Base-by-base conservation (phyloP, 2,329 filamentous ascomycete genomes). In the Chaetomiaceae sp. region DNA sequence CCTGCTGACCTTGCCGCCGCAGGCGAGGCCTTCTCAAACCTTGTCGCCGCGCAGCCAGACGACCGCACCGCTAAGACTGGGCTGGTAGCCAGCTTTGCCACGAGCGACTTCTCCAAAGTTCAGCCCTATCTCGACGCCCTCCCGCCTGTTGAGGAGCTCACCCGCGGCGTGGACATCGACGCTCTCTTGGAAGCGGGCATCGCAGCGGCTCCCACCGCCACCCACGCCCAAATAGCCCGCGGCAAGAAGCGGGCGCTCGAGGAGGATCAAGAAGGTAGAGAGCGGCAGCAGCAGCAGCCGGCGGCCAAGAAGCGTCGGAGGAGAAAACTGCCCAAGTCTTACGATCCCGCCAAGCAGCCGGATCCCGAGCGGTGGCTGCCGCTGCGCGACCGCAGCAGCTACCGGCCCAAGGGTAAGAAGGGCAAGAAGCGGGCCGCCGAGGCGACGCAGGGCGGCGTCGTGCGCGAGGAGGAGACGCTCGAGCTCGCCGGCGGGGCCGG, bases 301-400 rank as follows among this genome's bases (percentile, higher is more conserved):
- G 47, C 57, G 1, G 66, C 69, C 29, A 81, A 79, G 60, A 70
- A 76, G 49, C 81, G 79, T 60, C 78, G 76, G 59, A 71, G 45
- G 48, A 75, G 63, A 47, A 79, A 78, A 56, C 71, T 86, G 58
- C 85, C 85, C 26, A 88, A 87, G 67, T 76, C 83, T 59, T 87
- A 80, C 60, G 86, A 88, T 49, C 78, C 86, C 42, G 79, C 76
- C 57, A 94, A 89, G 72, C 83, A 81, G 54, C 78, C 87, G 27
- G 93, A 98, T 65, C 83, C 88, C 0, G 93, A 98, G 68, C 77
- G 93, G 52, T 98, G 93, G 93, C 68, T 98, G 50, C 91, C 93
- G 11, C 73, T 97, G 59, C 82, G 86, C 42, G 93, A 98, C 64
- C 78, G 93, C 47, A 93, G 86, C 57, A 86, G 81, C 33, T 98